Percentiles rank a stretch among this genome's conserved stretches.
These are phyloP conservation scores for Dispira simplex DNA, from an alignment of 192 early-diverging fungal species.

Conservation along the genomic window DNA sequence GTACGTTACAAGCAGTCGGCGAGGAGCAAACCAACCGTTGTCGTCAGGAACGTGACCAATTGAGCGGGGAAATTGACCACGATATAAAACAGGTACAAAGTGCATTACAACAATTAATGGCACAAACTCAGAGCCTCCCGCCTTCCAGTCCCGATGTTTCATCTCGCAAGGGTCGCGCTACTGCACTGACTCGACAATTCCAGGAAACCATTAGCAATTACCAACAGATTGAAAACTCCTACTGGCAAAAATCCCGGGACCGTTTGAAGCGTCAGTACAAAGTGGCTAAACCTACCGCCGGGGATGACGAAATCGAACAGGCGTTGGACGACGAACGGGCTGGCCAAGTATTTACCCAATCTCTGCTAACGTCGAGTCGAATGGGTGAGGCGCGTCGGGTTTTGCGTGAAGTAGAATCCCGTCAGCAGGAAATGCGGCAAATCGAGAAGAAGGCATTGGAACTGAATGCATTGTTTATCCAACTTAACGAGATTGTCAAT, in stretches of 20 bases:
- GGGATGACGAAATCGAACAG: conserved; percentile 21
- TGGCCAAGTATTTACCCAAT: conserved; percentile 28
- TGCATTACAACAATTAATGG: not conserved
- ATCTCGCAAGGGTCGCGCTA: not conserved
- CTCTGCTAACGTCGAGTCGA: conserved; percentile 21
- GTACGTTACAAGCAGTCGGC: conserved; percentile 4
- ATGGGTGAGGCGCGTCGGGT: conserved; percentile 23
- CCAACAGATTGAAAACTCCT: conserved; percentile 27
- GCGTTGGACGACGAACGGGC: conserved; percentile 29
- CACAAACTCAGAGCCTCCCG: conserved; percentile 1
- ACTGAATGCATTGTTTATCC: conserved; percentile 27
- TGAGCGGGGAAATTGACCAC: not conserved
- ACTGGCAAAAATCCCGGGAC: conserved; percentile 28
- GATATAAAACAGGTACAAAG: not conserved
- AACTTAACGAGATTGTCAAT: conserved; percentile 29
- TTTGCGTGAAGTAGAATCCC: conserved; percentile 26
- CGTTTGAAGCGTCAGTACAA: conserved; percentile 28
- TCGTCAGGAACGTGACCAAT: not conserved
- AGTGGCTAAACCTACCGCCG: conserved; percentile 26
- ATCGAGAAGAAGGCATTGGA: conserved; percentile 26
- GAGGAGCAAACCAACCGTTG: not conserved
- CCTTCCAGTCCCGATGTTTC: not conserved
- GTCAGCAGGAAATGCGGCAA: conserved; percentile 29
- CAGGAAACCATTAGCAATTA: conserved; percentile 11
- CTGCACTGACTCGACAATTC: not conserved